Evolutionary conservation across 495 filamentous ascomycete genomes (phyloP).

Genomic region (Xylaria cubensis): DNA sequence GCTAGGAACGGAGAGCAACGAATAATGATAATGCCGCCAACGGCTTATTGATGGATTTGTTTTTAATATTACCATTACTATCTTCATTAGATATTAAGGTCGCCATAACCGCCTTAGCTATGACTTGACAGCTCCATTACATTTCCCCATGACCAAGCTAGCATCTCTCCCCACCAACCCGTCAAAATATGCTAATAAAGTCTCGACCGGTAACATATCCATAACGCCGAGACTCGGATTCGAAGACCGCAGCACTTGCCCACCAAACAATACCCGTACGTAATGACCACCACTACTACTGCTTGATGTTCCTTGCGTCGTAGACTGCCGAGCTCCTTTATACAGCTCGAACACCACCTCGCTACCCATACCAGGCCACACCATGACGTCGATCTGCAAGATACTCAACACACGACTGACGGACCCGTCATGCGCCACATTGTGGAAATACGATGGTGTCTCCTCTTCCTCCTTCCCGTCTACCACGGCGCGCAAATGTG

Average conservation of each 20-base stretch:
- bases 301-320: not conserved
- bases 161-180: constrained; percentile 63
- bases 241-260: constrained; percentile 62
- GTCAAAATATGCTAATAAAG: constrained; percentile 67
- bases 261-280: constrained; percentile 68
- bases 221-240: constrained; percentile 64
- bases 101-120: not conserved
- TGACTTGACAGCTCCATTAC: constrained; percentile 34
- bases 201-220: constrained; percentile 67
- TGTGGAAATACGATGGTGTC: constrained; percentile 64
- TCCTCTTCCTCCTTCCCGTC: constrained; percentile 37
- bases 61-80: not conserved
- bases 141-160: constrained; percentile 48
- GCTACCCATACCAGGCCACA: constrained; percentile 77
- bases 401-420: constrained; percentile 65
- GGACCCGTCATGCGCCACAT: constrained; percentile 74
- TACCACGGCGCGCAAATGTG: constrained; percentile 59
- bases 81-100: not conserved
- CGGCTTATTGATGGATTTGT: not conserved
- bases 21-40: constrained; percentile 15
- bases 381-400: constrained; percentile 71
- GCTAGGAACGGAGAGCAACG: constrained; percentile 14
- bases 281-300: constrained; percentile 40
- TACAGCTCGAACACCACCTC: constrained; percentile 75
- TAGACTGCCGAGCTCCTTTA: constrained; percentile 30